Evolutionary conservation across 108 stramenopile genomes (phyloP), one percentile per base, ranked within the genome.

Genomic region (Cyclotella sp.): DNA sequence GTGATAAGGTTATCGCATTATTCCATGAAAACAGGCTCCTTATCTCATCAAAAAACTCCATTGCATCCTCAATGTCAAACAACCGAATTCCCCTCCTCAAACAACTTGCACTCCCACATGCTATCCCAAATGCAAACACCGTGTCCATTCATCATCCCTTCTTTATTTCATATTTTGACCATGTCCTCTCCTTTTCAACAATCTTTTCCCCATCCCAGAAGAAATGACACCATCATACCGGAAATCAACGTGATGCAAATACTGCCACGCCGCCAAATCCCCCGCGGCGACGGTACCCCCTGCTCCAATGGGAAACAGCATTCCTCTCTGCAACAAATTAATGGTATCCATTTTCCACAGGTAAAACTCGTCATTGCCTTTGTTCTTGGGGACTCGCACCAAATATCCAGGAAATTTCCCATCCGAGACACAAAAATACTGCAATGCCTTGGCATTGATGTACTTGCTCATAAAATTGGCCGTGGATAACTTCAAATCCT

Each of bases 1-100:
- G n/a, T n/a, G n/a, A n/a, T n/a, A n/a, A n/a, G n/a, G n/a, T n/a
- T 54, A 54, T 7, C 41, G 15, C 11, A 13, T 3, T 76, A 67
- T 9, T 68, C 19, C 43, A 60, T 49, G 52, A 66, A 19, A 15
- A 55, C 21, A 8, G 87, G 84, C 10, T 39, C 72, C 0, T 51
- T 28, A 86, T 84, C 18, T 66, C 46, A 22, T 77, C 58, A 19
- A 90, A 90, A 39, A 93, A 79, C 21, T 49, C 28, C 11, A 84
- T 18, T 10, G 83, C 92, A 76, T 93, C 88, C 4, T 75, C 63
- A 14, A 79, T 71, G 39, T 91, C 77, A 18, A 95, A 77, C 18
- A 93, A 88, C 12, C 87, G 89, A 72, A 93, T 95, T 67, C 92
- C 88, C 73, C 90, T 84, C 76, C 88, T 75, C 0, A 92, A n/a